These are phyloP conservation scores for Agaricus blazei DNA, from an alignment of 768 basidiomycete genomes.

Conservation along the genomic window DNA sequence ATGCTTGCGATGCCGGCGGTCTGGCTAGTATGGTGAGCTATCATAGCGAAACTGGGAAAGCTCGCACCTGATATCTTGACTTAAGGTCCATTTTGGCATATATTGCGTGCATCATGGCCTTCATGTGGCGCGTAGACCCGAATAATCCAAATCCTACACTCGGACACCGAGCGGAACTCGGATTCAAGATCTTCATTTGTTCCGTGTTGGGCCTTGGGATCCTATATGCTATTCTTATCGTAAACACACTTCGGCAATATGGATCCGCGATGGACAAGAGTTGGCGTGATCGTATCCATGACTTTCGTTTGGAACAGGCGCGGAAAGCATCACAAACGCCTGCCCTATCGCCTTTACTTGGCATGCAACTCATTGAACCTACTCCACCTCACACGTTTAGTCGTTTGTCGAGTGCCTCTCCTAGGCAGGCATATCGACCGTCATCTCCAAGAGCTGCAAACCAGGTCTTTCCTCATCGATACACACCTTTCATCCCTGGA, in stretches of 20 bases:
- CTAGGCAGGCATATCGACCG: too few relatives aligned
- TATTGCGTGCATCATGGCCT: slow-evolving; percentile 20
- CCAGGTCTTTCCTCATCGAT: too few relatives aligned
- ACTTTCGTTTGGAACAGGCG: slow-evolving; percentile 7
- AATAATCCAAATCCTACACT: neutral
- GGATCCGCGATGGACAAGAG: slow-evolving; percentile 31
- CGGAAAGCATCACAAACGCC: neutral
- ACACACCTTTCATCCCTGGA: neutral
- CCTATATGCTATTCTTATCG: slow-evolving; percentile 46
- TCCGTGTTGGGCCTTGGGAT: slow-evolving; percentile 45
- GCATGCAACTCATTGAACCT: neutral
- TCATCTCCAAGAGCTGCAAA: too few relatives aligned
- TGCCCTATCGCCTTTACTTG: neutral
- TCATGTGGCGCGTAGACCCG: slow-evolving; percentile 18
- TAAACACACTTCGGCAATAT: slow-evolving; percentile 47
- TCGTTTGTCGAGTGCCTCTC: neutral
- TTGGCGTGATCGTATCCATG: slow-evolving; percentile 18
- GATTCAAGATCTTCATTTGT: slow-evolving; percentile 40
- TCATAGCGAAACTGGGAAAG: neutral
- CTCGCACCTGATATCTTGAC: neutral
- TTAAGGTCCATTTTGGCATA: slow-evolving; percentile 22
- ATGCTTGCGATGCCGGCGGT: slow-evolving; percentile 13
- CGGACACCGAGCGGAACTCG: neutral
- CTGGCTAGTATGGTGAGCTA: slow-evolving; percentile 12
- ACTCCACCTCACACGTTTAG: neutral